Percentiles rank a stretch among this genome's conserved stretches.
Evolutionary conservation across 352 stramenopile genomes (phyloP).

Genomic region (Phytophthora constricta): DNA sequence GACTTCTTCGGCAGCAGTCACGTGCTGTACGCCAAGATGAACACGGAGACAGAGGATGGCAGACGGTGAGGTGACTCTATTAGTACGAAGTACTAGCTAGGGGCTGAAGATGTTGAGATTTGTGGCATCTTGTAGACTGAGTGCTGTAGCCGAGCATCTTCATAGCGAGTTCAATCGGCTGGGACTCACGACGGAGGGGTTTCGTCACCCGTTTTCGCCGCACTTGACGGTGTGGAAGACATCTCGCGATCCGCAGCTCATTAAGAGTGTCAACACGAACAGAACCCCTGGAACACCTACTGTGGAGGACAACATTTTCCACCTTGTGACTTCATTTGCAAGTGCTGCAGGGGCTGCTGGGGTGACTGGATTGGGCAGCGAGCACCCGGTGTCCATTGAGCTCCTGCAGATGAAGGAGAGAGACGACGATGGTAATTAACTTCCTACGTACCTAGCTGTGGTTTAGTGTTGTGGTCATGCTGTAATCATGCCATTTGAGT

Average conservation of each 20-base stretch:
- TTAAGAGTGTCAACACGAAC: slow-evolving; percentile 33
- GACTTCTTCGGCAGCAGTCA: slow-evolving; percentile 51
- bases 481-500: background rate
- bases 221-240: slow-evolving; percentile 63
- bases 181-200: slow-evolving; percentile 39
- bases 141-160: slow-evolving; percentile 33
- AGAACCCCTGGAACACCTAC: slow-evolving; percentile 8
- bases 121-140: slow-evolving; percentile 32
- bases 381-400: slow-evolving; percentile 33
- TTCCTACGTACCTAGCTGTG: background rate
- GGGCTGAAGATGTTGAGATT: background rate
- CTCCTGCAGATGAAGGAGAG: slow-evolving; percentile 47
- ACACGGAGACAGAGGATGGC: slow-evolving; percentile 21
- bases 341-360: background rate
- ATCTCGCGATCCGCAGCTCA: slow-evolving; percentile 31
- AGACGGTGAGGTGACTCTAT: slow-evolving; percentile 17
- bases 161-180: slow-evolving; percentile 27
- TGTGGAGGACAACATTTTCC: slow-evolving; percentile 39
- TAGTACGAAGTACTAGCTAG: background rate
- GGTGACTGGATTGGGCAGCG: slow-evolving; percentile 20
- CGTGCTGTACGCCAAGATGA: slow-evolving; percentile 42
- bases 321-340: slow-evolving; percentile 23
- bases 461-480: no score
- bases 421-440: slow-evolving; percentile 34
- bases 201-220: slow-evolving; percentile 43